Evolutionary conservation across 2,329 filamentous ascomycete genomes (phyloP).

Genomic region (Apiospora rasikravindrae): DNA sequence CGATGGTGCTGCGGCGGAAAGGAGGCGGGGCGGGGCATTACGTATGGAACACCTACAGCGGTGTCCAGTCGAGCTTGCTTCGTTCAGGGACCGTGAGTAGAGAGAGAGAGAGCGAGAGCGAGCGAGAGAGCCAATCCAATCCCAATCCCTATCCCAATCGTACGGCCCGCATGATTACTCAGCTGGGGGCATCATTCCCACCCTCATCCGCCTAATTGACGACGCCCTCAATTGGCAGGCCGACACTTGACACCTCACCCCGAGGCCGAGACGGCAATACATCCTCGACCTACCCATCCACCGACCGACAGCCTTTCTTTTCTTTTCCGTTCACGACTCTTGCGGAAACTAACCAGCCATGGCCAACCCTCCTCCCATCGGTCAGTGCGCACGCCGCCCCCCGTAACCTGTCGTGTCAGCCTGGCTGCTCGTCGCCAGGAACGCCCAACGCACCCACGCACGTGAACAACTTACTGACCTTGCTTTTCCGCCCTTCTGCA

Average conservation of each 20-base stretch:
- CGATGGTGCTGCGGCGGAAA: neutral
- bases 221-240: conserved; percentile 12
- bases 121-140: neutral
- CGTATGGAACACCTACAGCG: conserved; percentile 11
- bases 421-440: neutral
- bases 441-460: neutral
- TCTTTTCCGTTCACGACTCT: neutral
- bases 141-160: conserved; percentile 8
- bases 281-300: conserved; percentile 12
- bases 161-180: conserved; percentile 15
- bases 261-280: conserved; percentile 11
- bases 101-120: too few species aligned
- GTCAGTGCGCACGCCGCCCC: conserved; percentile 42
- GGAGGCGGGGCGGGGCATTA: conserved; percentile 13
- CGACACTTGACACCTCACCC: conserved; percentile 13
- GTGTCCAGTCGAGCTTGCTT: neutral
- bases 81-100: too few species aligned
- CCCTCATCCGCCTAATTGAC: conserved; percentile 10
- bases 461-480: conserved; percentile 1
- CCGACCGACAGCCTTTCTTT: neutral
- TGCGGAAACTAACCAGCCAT: conserved; percentile 40
- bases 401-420: neutral
- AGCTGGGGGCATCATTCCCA: conserved; percentile 7
- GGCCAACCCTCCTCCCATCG: conserved; percentile 60
- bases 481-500: conserved; percentile 43